These are phyloP conservation scores for Vitis riparia DNA, from an alignment of 164 flowering plant species.

Conservation along the genomic window DNA sequence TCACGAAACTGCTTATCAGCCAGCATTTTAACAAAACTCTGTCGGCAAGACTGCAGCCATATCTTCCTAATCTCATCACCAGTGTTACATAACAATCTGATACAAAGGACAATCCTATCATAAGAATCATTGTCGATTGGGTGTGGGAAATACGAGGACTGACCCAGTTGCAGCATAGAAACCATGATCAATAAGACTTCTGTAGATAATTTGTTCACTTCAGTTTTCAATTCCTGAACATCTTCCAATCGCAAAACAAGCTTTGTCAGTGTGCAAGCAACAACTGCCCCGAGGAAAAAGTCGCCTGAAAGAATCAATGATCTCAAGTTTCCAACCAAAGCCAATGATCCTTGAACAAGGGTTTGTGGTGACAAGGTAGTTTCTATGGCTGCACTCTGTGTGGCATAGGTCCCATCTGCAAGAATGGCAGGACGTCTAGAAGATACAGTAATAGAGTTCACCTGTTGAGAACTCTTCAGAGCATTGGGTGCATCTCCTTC, in stretches of 20 bases:
- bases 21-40: constrained; percentile 94
- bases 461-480: constrained; percentile 61
- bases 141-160: constrained; percentile 75
- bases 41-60: constrained; percentile 87
- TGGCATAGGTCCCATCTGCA: constrained; percentile 98
- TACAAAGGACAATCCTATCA: constrained; percentile 81
- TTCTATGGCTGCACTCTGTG: constrained; percentile 96
- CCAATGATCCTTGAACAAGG: constrained; percentile 73
- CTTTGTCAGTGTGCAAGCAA: constrained; percentile 83
- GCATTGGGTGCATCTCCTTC: constrained; percentile 66
- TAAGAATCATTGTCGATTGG: constrained; percentile 91
- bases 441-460: constrained; percentile 59
- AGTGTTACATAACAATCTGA: constrained; percentile 74
- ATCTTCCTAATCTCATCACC: constrained; percentile 75
- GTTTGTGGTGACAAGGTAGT: constrained; percentile 74
- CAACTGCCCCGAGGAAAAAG: constrained; percentile 90
- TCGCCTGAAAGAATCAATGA: constrained; percentile 89
- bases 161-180: constrained; percentile 87
- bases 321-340: constrained; percentile 72
- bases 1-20: constrained; percentile 88
- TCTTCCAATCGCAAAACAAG: constrained; percentile 86
- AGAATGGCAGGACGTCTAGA: constrained; percentile 88
- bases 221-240: constrained; percentile 77
- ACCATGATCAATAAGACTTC: constrained; percentile 75
- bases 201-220: constrained; percentile 68